Evolutionary conservation across 1,284 basidiomycete genomes (phyloP), one percentile per base, ranked within the genome.

Genomic region (Neonothopanus nambi): DNA sequence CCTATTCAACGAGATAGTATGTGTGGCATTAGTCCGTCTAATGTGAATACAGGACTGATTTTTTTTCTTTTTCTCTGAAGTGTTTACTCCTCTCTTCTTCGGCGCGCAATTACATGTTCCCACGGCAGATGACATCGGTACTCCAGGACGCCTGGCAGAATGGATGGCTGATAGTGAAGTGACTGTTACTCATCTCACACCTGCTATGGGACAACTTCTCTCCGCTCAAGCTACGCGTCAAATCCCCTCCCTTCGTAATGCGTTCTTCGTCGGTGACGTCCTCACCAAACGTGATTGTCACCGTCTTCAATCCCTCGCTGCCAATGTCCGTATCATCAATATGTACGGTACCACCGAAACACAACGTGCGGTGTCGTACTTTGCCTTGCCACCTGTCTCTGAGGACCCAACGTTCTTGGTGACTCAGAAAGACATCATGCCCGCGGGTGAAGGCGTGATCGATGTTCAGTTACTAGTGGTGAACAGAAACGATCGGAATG

Each of bases 311-410:
- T 83, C 92, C 4, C 87, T 99, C 44, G 97, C 97, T 1, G 76
- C 87, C 30, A 97, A 99, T 64, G 95, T 96, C 12, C 79, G 84
- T 46, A 97, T 99, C 70, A 89, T 99, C 72, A 99, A 99, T 79
- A 99, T 99, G 97, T 99, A 98, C 71, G 97, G 97, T 21, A 99
- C 97, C 8, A 99, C 97, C 21, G 97, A 99, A 73, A 99, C 97
- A 3, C 97, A 99, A 70, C 90, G 97, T 47, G 97, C 97, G 0
- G 97, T 99, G 11, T 98, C 95, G 36, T 99, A 99, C 75, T 98
- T 97, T 70, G 82, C 88, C 35, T 95, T 99, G 60, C 95, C 96
- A 2, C 83, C 90, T 47, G 83, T 98, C 20, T 84, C 87, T 35
- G 79, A 82, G 54, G 93, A 98, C 65, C 80, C 87, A 4, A 95